Evolutionary conservation across 208 protist genomes (phyloP).

Genomic region (Trypanosoma conorhini): DNA sequence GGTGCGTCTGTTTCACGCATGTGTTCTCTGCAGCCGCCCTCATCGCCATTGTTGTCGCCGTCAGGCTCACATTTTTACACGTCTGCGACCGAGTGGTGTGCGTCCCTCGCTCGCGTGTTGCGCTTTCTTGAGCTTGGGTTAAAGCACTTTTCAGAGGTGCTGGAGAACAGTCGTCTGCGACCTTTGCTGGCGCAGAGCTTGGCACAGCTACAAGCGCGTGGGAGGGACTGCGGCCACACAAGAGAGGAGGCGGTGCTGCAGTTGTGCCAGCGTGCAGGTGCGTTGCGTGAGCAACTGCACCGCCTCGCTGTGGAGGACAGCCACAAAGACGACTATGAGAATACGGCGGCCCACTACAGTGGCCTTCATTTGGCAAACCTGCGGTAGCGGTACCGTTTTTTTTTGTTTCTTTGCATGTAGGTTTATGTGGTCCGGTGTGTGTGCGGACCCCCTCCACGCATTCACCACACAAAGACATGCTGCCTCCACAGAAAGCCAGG

Average conservation of each 20-base stretch:
- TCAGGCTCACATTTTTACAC: not conserved
- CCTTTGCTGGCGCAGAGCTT: slow-evolving; percentile 4
- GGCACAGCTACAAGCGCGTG: not conserved
- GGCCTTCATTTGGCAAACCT: no score
- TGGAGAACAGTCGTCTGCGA: slow-evolving; percentile 5
- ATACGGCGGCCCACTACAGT: no score
- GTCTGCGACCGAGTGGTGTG: slow-evolving; percentile 6
- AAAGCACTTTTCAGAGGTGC: slow-evolving; percentile 28
- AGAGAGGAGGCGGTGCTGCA: not conserved
- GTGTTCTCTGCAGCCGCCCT: not conserved
- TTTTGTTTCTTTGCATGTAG: no score
- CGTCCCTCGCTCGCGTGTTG: slow-evolving; percentile 13
- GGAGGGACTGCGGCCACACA: not conserved
- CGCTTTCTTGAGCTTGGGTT: slow-evolving; percentile 28
- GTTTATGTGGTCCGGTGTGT: no score
- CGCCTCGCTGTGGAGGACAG: not conserved
- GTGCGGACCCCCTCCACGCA: no score
- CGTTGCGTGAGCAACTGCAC: not conserved
- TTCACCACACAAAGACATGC: no score
- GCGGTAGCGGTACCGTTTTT: no score
- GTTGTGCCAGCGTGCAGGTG: slow-evolving; percentile 3
- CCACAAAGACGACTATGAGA: not conserved
- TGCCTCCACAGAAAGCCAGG: no score
- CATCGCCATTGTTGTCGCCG: not conserved
- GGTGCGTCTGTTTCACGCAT: not conserved